Conservation (phyloP, 1,139 yeast genomes). For the Kazachstania sp. region DNA sequence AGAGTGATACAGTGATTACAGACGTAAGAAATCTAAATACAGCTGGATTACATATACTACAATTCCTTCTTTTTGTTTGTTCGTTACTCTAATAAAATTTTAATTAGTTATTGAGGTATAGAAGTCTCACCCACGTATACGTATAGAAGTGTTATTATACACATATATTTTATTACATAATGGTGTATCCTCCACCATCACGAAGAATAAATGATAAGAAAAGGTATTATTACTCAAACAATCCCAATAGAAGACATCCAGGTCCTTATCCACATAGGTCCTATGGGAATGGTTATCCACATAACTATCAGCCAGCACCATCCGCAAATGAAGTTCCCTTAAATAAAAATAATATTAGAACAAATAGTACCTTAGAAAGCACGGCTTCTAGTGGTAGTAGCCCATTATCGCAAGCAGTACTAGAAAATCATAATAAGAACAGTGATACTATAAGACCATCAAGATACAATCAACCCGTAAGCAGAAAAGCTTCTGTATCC, state of each 20-base stretch:
- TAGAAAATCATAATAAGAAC: not conserved
- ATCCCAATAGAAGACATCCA: conserved; percentile 19
- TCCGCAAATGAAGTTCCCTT: not conserved
- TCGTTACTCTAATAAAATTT: too few relatives aligned
- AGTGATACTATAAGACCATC: conserved; percentile 5
- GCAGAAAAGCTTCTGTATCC: not conserved
- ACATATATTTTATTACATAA: not conserved
- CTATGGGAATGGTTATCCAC: conserved; percentile 5
- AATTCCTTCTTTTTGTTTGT: too few relatives aligned
- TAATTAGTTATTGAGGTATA: too few relatives aligned
- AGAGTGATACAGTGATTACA: too few relatives aligned
- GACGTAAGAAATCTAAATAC: too few relatives aligned
- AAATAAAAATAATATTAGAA: not conserved
- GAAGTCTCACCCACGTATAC: too few relatives aligned
- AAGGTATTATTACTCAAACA: conserved; percentile 25
- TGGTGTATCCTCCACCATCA: conserved; percentile 23
- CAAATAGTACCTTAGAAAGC: not conserved
- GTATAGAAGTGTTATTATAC: too few relatives aligned
- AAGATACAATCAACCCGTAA: not conserved
- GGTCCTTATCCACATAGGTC: conserved; percentile 10
- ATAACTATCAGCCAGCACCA: not conserved
- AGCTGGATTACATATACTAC: too few relatives aligned
- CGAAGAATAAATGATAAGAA: conserved; percentile 26
- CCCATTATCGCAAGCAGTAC: not conserved
- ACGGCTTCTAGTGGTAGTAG: conserved; percentile 4